Evolutionary conservation across 2,329 filamentous ascomycete genomes (phyloP).

Genomic region (Cladosporium sp.): DNA sequence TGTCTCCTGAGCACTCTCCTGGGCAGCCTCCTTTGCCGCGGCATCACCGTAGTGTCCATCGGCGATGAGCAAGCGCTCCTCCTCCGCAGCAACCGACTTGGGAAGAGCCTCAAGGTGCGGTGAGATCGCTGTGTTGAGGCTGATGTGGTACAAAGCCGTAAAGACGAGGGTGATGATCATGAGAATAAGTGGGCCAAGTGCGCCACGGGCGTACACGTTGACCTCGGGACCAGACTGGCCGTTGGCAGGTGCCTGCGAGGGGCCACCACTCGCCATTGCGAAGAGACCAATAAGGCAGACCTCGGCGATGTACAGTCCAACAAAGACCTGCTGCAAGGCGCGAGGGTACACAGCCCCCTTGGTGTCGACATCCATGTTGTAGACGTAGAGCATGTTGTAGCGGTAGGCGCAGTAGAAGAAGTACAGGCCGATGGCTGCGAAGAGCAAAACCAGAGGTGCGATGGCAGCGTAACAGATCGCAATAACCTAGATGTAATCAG

Average conservation of each 20-base stretch:
- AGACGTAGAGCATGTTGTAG: conserved; percentile 89
- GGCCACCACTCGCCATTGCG: conserved; percentile 62
- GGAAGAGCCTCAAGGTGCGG: conserved; percentile 80
- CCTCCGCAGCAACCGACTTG: conserved; percentile 42
- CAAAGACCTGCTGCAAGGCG: conserved; percentile 82
- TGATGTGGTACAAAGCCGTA: conserved; percentile 73
- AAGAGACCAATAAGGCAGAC: conserved; percentile 85
- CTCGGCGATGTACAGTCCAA: conserved; percentile 80
- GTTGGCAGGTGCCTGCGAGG: conserved; percentile 24
- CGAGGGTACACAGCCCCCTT: conserved; percentile 85
- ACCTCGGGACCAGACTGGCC: conserved; percentile 14
- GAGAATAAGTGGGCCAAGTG: conserved; percentile 68
- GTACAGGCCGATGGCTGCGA: conserved; percentile 75
- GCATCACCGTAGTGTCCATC: conserved; percentile 33
- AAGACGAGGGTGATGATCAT: conserved; percentile 78
- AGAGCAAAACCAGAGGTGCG: conserved; percentile 79
- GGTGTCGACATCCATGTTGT: conserved; percentile 78
- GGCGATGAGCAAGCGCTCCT: conserved; percentile 39
- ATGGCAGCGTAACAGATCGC: conserved; percentile 86
- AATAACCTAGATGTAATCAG: conserved; percentile 37
- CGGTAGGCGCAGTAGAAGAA: conserved; percentile 86
- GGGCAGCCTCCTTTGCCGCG: conserved; percentile 28
- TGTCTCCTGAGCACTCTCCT: conserved; percentile 30
- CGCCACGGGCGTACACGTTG: conserved; percentile 27
- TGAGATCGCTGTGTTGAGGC: conserved; percentile 70